A percentile compares a stretch with the other conserved stretches of the same genome.
Conservation (phyloP, 164 flowering plant species). For the Berberis thunbergii region DNA sequence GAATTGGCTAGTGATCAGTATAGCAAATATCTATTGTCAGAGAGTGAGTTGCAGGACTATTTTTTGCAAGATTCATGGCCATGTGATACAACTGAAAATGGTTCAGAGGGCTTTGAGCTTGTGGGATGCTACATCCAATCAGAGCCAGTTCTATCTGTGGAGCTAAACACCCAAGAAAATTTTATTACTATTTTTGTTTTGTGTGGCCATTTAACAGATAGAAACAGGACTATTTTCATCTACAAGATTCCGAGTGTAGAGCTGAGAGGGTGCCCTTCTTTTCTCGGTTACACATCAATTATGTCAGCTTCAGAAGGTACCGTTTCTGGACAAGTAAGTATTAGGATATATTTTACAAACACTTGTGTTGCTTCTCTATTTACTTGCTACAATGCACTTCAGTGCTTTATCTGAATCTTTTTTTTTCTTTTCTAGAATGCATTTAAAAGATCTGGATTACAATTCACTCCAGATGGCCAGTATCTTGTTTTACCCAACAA, state of each 20-base stretch:
- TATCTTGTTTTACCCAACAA: slow-evolving; percentile 50
- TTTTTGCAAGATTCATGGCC: not conserved
- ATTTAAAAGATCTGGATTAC: slow-evolving; percentile 44
- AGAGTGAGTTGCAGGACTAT: slow-evolving; percentile 2
- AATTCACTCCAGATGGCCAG: slow-evolving; percentile 70
- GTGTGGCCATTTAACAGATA: slow-evolving; percentile 43
- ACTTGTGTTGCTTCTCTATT: not conserved
- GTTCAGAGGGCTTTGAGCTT: slow-evolving; percentile 28
- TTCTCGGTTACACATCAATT: slow-evolving; percentile 55
- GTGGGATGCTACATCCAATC: slow-evolving; percentile 71
- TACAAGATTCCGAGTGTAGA: slow-evolving; percentile 42
- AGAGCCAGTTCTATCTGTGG: slow-evolving; percentile 45
- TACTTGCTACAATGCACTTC: not conserved
- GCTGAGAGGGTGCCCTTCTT: slow-evolving; percentile 49
- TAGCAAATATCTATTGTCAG: not conserved
- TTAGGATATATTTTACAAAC: not conserved
- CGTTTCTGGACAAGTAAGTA: slow-evolving; percentile 49
- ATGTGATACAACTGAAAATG: slow-evolving; percentile 9
- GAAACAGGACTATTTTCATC: slow-evolving; percentile 40
- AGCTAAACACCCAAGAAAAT: slow-evolving; percentile 28
- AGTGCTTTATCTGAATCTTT: not conserved
- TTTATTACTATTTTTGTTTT: slow-evolving; percentile 51
- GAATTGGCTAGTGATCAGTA: slow-evolving; percentile 1
- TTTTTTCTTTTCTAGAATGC: slow-evolving; percentile 28
- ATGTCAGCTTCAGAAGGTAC: slow-evolving; percentile 19